phyloP scores from a whole-genome alignment of 495 filamentous ascomycete genomes.

The Chaetomidium leptoderma region DNA sequence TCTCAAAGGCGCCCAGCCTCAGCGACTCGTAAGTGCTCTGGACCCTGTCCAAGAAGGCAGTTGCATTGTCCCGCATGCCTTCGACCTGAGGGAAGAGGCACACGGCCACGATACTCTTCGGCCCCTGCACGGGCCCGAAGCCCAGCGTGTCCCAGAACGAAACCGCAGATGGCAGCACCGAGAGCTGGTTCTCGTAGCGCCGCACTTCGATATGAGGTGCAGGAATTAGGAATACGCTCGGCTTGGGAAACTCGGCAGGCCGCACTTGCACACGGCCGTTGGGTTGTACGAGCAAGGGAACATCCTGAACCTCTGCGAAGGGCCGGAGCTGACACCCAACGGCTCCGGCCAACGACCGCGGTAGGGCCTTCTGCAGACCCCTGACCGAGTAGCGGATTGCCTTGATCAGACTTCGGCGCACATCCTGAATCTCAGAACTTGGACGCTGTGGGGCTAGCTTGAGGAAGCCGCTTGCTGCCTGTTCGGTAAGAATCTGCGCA shows the following conservation, averaged over 20 bases:
- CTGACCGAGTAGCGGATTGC: conserved; percentile 40
- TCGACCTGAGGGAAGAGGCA: conserved; percentile 70
- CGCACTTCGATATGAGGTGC: conserved; percentile 74
- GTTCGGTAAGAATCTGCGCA: conserved; percentile 60
- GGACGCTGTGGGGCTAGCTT: conserved; percentile 16
- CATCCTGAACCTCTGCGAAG: conserved; percentile 51
- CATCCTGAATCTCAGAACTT: conserved; percentile 15
- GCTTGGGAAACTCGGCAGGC: conserved; percentile 36
- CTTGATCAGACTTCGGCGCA: conserved; percentile 35
- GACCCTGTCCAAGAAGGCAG: conserved; percentile 67
- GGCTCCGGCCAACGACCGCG: conserved; percentile 35
- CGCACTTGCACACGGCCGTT: conserved; percentile 43
- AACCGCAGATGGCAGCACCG: conserved; percentile 73
- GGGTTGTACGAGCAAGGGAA: conserved; percentile 43
- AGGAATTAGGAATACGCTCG: conserved; percentile 46
- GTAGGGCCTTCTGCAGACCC: conserved; percentile 37
- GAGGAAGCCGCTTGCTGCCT: conserved; percentile 48
- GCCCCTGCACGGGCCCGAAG: conserved; percentile 69
- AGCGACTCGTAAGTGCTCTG: conserved; percentile 72
- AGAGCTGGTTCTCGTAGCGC: conserved; percentile 66
- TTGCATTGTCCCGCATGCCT: conserved; percentile 54
- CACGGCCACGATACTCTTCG: conserved; percentile 73
- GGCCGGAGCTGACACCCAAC: conserved; percentile 41
- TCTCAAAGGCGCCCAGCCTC: conserved; percentile 67
- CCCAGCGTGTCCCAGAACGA: conserved; percentile 90